Evolutionary conservation across 2,329 filamentous ascomycete genomes (phyloP), one percentile per base, ranked within the genome.

Genomic region (Chaetoscypha palmicola): DNA sequence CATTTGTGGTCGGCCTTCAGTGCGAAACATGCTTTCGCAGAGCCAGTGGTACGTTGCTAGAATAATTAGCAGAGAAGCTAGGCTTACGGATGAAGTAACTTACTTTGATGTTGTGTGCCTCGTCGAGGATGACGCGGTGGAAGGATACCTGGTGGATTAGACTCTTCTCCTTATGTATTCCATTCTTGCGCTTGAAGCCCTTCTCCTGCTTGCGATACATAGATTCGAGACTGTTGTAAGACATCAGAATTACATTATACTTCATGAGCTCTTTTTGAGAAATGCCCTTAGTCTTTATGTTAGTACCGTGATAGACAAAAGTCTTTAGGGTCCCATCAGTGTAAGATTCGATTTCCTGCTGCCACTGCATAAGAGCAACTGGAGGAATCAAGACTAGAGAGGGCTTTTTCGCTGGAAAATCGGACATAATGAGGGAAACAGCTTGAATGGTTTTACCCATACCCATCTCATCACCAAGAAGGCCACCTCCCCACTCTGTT

Each of bases 401-500:
- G 1, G 92, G 91, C 43, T 83, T 69, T 54, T 83, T 84, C 17
- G 81, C 85, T 3, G 90, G 91, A 58, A 86, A 96, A 62, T 97
- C 90, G 1, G 91, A 96, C 92, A 97, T 97, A 64, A 98, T 89
- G 34, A 98, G 75, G 2, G 91, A 96, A 14, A 98, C 92, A 2
- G 92, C 91, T 65, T 98, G 92, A 39, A 98, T 97, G 0, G 92
- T 98, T 69, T 98, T 98, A 38, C 92, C 92, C 68, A 98, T 86
- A 5, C 92, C 92, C 92, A 98, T 98, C 66, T 98, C 92, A 56
- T 98, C 92, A 47, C 92, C 92, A 2, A 98, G 75, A 2, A 98
- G 72, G 11, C 92, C 92, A 14, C 92, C 92, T 59, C 81, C 86
- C 76, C 90, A 97, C 30, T 83, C 68, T 0, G 79, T 84, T 65